These are phyloP conservation scores for Hypoxylon sp. DNA, from an alignment of 2,329 filamentous ascomycete species.

Conservation along the genomic window DNA sequence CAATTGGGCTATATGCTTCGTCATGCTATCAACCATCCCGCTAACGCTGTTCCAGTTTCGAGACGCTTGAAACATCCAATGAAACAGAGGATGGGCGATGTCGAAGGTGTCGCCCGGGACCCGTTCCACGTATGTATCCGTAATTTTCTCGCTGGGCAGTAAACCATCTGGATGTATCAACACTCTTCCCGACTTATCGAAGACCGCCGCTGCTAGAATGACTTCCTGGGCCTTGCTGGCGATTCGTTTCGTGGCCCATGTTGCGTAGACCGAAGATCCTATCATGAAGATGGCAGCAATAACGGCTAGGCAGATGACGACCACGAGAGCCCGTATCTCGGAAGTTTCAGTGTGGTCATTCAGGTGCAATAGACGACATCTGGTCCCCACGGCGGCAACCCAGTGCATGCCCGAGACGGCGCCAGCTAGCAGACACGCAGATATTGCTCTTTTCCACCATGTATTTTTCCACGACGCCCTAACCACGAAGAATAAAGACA, in stretches of 20 bases:
- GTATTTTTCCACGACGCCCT: conserved; percentile 80
- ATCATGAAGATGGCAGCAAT: conserved; percentile 71
- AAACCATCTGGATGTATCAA: conserved; percentile 77
- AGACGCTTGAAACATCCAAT: conserved; percentile 87
- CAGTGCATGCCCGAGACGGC: conserved; percentile 91
- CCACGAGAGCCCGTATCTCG: conserved; percentile 75
- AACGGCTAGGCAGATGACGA: conserved; percentile 76
- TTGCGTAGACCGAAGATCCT: conserved; percentile 65
- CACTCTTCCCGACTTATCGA: conserved; percentile 73
- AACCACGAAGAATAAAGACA: conserved; percentile 82
- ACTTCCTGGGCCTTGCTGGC: conserved; percentile 72
- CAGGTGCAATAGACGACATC: conserved; percentile 68
- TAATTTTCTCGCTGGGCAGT: conserved; percentile 80
- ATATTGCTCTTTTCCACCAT: conserved; percentile 79
- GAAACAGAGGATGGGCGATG: conserved; percentile 81
- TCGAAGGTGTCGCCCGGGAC: conserved; percentile 80
- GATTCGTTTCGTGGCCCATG: conserved; percentile 64
- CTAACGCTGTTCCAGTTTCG: conserved; percentile 79
- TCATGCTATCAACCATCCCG: conserved; percentile 78
- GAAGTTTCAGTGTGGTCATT: conserved; percentile 60
- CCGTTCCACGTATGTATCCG: conserved; percentile 78
- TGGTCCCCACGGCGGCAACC: conserved; percentile 78
- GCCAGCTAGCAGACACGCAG: conserved; percentile 74
- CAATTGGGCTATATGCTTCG: conserved; percentile 71
- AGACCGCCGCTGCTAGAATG: conserved; percentile 70